Conservation (phyloP, 257 asterid genomes). For the Nicotiana paniculata region DNA sequence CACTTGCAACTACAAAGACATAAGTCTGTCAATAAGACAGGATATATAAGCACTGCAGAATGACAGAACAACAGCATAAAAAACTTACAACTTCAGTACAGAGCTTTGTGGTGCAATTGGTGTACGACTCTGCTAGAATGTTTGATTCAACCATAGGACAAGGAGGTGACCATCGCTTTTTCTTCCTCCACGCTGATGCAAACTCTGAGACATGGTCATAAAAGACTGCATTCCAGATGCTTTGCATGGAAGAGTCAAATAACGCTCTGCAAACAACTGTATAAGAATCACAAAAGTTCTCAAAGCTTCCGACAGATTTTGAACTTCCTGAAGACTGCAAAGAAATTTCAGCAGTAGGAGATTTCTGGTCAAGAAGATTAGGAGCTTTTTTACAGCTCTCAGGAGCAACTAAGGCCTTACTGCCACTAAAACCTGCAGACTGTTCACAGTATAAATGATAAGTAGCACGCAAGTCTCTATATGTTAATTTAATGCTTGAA, state of each 20-base stretch:
- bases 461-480: not conserved
- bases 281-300: slow-evolving; percentile 59
- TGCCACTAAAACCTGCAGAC: slow-evolving; percentile 32
- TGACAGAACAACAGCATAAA: slow-evolving; percentile 15
- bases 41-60: slow-evolving; percentile 14
- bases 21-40: slow-evolving; percentile 19
- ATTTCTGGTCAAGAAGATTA: slow-evolving; percentile 20
- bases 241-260: slow-evolving; percentile 58
- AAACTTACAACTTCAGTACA: slow-evolving; percentile 46
- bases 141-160: slow-evolving; percentile 22
- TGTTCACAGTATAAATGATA: slow-evolving; percentile 21
- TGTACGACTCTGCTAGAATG: slow-evolving; percentile 15
- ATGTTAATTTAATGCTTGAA: slow-evolving; percentile 5
- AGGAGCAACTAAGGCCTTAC: slow-evolving; percentile 23
- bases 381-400: slow-evolving; percentile 32
- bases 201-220: slow-evolving; percentile 58
- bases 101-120: slow-evolving; percentile 26
- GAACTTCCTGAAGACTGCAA: slow-evolving; percentile 29
- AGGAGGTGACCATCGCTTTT: slow-evolving; percentile 54
- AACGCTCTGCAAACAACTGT: slow-evolving; percentile 42
- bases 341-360: slow-evolving; percentile 19
- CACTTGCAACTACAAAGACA: slow-evolving; percentile 41
- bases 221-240: slow-evolving; percentile 73
- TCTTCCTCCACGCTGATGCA: slow-evolving; percentile 76
- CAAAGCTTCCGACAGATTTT: slow-evolving; percentile 71